A percentile compares a stretch with the other conserved stretches of the same genome.
phyloP scores from a whole-genome alignment of 1,284 basidiomycete genomes.

The Chiua sp. region DNA sequence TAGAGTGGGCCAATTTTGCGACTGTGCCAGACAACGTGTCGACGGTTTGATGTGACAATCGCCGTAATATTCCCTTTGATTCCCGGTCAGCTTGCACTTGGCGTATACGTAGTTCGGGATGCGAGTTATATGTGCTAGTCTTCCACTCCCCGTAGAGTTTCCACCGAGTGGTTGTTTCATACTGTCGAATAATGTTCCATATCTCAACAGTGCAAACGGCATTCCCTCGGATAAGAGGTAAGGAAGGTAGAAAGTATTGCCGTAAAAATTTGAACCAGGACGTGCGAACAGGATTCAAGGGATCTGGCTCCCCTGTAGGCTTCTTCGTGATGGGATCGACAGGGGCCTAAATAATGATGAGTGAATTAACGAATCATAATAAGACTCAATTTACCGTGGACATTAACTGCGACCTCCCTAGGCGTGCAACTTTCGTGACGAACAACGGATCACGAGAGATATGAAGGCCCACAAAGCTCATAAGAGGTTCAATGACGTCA shows the following conservation, averaged over 20 bases:
- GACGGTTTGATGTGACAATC: slow-evolving; percentile 82
- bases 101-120: slow-evolving; percentile 77
- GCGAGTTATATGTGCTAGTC: slow-evolving; percentile 68
- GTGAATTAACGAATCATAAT: slow-evolving; percentile 23
- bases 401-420: slow-evolving; percentile 57
- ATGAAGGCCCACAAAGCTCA: slow-evolving; percentile 79
- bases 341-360: slow-evolving; percentile 43
- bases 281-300: slow-evolving; percentile 57
- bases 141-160: slow-evolving; percentile 97
- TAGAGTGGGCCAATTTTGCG: slow-evolving; percentile 94
- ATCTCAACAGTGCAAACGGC: slow-evolving; percentile 88
- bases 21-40: slow-evolving; percentile 85
- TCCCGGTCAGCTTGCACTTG: slow-evolving; percentile 77
- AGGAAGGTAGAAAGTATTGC: slow-evolving; percentile 83
- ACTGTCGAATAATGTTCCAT: slow-evolving; percentile 84
- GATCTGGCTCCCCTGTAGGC: slow-evolving; percentile 54
- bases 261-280: slow-evolving; percentile 90
- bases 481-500: slow-evolving; percentile 75
- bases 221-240: slow-evolving; percentile 86
- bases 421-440: slow-evolving; percentile 63
- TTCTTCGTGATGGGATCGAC: slow-evolving; percentile 62
- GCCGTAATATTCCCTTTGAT: slow-evolving; percentile 80
- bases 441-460: slow-evolving; percentile 73
- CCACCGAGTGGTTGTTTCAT: slow-evolving; percentile 85
- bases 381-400: slow-evolving; percentile 46